Conservation (phyloP, 2,329 filamentous ascomycete genomes). For the Fusarium succisae region DNA sequence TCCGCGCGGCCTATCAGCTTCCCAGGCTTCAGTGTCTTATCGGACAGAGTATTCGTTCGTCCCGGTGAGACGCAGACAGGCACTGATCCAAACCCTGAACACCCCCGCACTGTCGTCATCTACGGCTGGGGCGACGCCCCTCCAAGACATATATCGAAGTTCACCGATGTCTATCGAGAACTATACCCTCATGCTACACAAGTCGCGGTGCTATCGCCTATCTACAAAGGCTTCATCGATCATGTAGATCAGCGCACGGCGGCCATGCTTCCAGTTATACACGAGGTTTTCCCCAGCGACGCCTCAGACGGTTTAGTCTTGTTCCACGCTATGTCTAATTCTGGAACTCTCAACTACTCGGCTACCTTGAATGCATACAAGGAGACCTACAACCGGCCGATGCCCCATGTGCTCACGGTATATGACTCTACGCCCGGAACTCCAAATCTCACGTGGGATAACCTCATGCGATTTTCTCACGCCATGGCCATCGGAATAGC, state of each 20-base stretch:
- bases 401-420: not conserved
- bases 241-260: not conserved
- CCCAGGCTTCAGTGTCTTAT: not conserved
- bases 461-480: constrained; percentile 2
- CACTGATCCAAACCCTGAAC: not conserved
- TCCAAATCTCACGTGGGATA: not conserved
- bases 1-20: accelerated
- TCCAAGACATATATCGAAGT: not conserved
- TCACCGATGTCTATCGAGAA: not conserved
- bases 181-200: not conserved
- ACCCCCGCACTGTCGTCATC: not conserved
- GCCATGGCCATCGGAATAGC: not conserved
- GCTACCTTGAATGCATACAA: not conserved
- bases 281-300: not conserved
- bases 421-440: not conserved
- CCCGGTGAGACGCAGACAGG: not conserved
- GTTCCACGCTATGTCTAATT: not conserved
- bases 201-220: not conserved
- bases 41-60: not conserved
- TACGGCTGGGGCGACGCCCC: constrained; percentile 15
- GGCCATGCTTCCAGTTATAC: not conserved
- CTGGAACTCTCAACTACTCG: not conserved
- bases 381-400: not conserved
- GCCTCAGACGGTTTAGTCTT: accelerated
- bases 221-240: not conserved